Evolutionary conservation across 1,139 yeast species (phyloP).

Genomic region (Protomyces macrosporus): DNA sequence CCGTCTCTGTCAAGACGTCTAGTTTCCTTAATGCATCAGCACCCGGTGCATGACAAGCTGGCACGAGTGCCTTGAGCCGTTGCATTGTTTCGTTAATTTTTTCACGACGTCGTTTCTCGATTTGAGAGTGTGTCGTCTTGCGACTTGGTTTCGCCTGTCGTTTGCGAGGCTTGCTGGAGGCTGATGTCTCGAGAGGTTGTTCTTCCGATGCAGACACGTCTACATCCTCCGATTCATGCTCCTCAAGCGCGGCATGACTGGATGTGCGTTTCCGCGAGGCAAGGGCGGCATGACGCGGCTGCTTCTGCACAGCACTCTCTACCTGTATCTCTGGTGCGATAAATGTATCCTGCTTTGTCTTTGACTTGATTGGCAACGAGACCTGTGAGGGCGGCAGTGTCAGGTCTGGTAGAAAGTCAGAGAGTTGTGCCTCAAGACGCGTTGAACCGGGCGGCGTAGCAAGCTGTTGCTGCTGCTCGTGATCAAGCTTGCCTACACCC

Average conservation of each 20-base stretch:
- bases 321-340: too few relatives aligned
- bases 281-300: not conserved
- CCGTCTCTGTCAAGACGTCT: slow-evolving; percentile 73
- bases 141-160: slow-evolving; percentile 36
- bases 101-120: slow-evolving; percentile 71
- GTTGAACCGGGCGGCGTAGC: slow-evolving; percentile 19
- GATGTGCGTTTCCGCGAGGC: not conserved
- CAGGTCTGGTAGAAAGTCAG: slow-evolving; percentile 17
- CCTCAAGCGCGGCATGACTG: not conserved
- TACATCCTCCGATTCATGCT: not conserved
- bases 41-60: slow-evolving; percentile 59
- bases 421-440: not conserved
- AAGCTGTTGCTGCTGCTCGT: not conserved
- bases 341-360: not conserved
- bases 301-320: not conserved
- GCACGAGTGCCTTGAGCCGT: slow-evolving; percentile 68
- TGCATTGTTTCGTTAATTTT: slow-evolving; percentile 80
- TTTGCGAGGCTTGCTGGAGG: not conserved
- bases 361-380: not conserved
- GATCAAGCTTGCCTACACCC: not conserved
- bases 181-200: not conserved
- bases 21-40: slow-evolving; percentile 71
- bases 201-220: not conserved
- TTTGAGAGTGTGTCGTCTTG: slow-evolving; percentile 63
- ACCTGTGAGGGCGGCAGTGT: slow-evolving; percentile 2